Percentiles rank a stretch among this genome's conserved stretches.
Conservation (phyloP, 2,329 filamentous ascomycete species). For the Fusarium vanettenii region DNA sequence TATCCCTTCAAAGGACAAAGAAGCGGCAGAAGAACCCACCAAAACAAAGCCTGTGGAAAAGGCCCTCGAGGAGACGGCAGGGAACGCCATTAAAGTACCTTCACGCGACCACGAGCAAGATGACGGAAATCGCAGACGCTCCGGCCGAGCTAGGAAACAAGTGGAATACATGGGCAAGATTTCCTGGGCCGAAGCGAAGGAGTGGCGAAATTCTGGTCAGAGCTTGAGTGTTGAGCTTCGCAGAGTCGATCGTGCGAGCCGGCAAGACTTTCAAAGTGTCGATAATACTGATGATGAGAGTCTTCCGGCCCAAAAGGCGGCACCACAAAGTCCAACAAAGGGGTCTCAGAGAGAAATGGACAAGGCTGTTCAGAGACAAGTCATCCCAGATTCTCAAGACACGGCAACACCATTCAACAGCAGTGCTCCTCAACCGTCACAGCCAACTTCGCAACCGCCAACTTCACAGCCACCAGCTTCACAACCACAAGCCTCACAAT, state of each 20-base stretch:
- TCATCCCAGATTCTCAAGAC: constrained; percentile 48
- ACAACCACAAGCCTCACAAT: background rate
- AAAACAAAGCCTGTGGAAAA: background rate
- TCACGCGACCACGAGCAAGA: constrained; percentile 9
- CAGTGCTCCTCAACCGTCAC: constrained; percentile 29
- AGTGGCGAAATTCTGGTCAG: constrained; percentile 13
- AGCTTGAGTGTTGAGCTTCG: constrained; percentile 29
- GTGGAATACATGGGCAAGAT: constrained; percentile 46
- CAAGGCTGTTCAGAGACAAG: background rate
- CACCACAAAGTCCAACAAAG: background rate
- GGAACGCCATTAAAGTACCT: background rate
- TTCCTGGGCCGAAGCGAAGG: constrained; percentile 42
- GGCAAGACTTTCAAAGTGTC: constrained; percentile 18
- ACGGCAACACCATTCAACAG: constrained; percentile 35
- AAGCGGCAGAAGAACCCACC: background rate
- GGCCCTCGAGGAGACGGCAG: background rate
- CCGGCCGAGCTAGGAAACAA: constrained; percentile 45
- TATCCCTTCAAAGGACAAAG: background rate
- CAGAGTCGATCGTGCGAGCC: background rate
- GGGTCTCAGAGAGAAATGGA: background rate
- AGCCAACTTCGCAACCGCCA: background rate
- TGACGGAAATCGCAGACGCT: constrained; percentile 34
- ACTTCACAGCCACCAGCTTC: background rate
- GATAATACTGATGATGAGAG: constrained; percentile 12
- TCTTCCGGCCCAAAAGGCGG: background rate